These are phyloP conservation scores for Umbelopsis sp. DNA, from an alignment of 371 early-diverging fungal genomes.

Conservation along the genomic window DNA sequence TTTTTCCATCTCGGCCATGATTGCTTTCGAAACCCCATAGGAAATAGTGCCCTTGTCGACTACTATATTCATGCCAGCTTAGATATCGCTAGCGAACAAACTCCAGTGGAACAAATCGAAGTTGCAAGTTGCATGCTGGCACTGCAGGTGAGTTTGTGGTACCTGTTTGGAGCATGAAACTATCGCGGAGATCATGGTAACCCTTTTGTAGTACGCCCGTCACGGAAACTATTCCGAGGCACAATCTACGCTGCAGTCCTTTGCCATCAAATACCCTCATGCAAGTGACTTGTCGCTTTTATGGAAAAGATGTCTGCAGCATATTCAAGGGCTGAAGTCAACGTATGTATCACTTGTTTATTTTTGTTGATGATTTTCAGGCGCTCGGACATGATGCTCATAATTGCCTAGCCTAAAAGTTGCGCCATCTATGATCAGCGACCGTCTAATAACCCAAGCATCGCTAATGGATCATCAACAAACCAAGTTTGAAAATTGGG, in stretches of 20 bases:
- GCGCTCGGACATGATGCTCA: background rate
- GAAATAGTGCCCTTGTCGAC: constrained; percentile 6
- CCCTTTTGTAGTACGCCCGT: constrained; percentile 25
- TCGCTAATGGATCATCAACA: background rate
- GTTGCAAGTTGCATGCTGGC: constrained; percentile 31
- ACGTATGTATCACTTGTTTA: background rate
- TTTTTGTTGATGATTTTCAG: background rate
- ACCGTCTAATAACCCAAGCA: background rate
- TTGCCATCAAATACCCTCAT: constrained; percentile 27
- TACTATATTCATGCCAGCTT: constrained; percentile 9
- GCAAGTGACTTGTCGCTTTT: constrained; percentile 31
- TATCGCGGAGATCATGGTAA: background rate
- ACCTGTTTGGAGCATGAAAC: background rate
- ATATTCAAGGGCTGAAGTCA: background rate
- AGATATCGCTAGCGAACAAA: background rate
- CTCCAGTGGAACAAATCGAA: constrained; percentile 29
- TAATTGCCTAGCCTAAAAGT: background rate
- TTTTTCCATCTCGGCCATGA: background rate
- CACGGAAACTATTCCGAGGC: constrained; percentile 35
- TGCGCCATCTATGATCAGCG: constrained; percentile 1
- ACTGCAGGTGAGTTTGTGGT: constrained; percentile 29
- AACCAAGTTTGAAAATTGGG: background rate
- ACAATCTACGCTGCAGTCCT: constrained; percentile 25
- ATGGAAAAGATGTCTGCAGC: constrained; percentile 26
- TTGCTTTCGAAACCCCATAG: background rate